Conservation (phyloP, 345 rosid species). For the Acer negundo region DNA sequence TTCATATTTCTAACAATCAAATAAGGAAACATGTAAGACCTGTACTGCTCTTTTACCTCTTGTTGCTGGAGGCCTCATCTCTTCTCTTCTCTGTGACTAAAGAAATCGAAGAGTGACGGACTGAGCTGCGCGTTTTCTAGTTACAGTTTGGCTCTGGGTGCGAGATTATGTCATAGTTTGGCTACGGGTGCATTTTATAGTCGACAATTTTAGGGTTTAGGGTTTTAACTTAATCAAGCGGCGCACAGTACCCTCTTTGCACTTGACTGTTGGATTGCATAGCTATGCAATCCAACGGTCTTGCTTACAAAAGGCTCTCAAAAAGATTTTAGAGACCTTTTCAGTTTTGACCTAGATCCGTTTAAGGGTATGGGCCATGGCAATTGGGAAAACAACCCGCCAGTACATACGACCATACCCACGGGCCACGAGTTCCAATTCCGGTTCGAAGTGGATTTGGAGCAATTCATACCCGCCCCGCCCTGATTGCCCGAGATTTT, state of each 20-base stretch:
- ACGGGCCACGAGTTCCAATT: no score
- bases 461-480: no score
- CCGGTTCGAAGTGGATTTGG: no score
- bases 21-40: neutral
- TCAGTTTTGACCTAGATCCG: no score
- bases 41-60: conserved; percentile 28
- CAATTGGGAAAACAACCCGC: no score
- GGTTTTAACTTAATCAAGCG: conserved; percentile 7
- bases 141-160: neutral
- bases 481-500: no score
- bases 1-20: neutral
- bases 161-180: no score
- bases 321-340: no score
- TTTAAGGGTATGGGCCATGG: no score
- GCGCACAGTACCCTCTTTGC: neutral
- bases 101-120: no score
- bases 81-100: neutral
- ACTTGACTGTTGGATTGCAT: neutral
- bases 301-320: no score
- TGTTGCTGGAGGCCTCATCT: conserved; percentile 42
- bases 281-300: neutral
- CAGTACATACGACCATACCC: no score
- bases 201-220: conserved; percentile 7
- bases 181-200: neutral
- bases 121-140: neutral